These are phyloP conservation scores for Hibiscus tridactylites DNA, from an alignment of 345 rosid species.

Conservation along the genomic window DNA sequence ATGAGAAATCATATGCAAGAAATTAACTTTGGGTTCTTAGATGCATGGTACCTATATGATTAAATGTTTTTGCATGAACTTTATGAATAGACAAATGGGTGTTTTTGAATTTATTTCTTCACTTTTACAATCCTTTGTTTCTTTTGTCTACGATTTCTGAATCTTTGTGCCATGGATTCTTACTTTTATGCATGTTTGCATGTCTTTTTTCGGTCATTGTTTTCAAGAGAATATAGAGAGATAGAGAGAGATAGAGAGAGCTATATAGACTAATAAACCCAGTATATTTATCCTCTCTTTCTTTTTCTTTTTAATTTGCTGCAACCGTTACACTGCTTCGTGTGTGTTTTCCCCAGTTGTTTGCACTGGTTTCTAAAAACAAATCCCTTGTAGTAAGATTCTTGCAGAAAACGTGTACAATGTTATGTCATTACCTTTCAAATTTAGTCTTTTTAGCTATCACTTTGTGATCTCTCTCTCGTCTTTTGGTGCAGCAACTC, in stretches of 20 bases:
- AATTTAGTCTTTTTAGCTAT: slow-evolving; percentile 10
- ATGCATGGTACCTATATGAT: neutral
- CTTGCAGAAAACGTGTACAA: slow-evolving; percentile 14
- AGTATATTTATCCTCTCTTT: neutral
- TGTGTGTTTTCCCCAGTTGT: slow-evolving; percentile 1
- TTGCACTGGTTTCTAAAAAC: neutral
- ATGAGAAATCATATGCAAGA: neutral
- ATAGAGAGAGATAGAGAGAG: slow-evolving; percentile 2
- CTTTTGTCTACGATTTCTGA: neutral
- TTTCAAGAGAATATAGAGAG: slow-evolving; percentile 19
- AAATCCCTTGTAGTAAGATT: slow-evolving; percentile 5
- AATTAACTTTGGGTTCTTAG: neutral
- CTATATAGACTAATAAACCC: slow-evolving; percentile 12
- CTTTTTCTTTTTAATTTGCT: neutral
- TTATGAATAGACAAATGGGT: neutral
- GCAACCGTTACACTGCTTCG: slow-evolving; percentile 18
- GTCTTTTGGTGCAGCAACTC: neutral
- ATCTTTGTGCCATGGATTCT: slow-evolving; percentile 5
- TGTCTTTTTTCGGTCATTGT: slow-evolving; percentile 8
- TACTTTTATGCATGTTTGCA: slow-evolving; percentile 16
- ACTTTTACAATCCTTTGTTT: neutral
- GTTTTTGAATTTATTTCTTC: neutral
- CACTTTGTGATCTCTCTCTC: slow-evolving; percentile 13
- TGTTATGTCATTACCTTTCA: slow-evolving; percentile 1
- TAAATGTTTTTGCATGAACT: neutral